Evolutionary conservation across 495 filamentous ascomycete genomes (phyloP), one percentile per base, ranked within the genome.

Genomic region (Bacidia gigantensis): DNA sequence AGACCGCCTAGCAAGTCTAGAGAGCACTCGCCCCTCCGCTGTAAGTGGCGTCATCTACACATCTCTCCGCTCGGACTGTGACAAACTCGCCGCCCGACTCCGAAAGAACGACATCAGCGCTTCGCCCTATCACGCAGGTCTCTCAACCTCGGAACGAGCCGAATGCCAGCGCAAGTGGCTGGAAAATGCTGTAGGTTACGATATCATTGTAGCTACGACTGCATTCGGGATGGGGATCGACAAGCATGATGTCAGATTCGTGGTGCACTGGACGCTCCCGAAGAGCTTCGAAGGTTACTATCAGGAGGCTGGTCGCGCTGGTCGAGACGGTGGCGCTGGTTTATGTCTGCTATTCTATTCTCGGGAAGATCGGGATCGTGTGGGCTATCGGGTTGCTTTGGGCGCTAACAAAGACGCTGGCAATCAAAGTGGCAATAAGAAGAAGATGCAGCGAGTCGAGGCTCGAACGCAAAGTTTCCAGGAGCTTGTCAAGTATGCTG

Each of bases 201-300:
- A 89, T 58, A 81, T 96, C 46, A 89, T 96, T 42, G 86, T 96
- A 39, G 90, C 90, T 3, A 96, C 90, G 0, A 96, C 87, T 2
- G 90, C 90, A 0, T 96, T 96, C 56, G 90, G 90, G 5, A 96
- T 98, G 90, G 90, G 90, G 2, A 96, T 98, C 58, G 89, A 96
- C 60, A 95, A 95, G 65, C 78, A 89, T 25, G 81, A 92, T 58
- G 90, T 97, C 14, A 79, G 89, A 2, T 95, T 95, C 59, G 87
- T 97, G 1, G 77, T 93, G 2, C 90, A 97, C 64, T 96, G 89
- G 89, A 82, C 84, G 49, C 70, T 95, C 14, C 86, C 89, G 11
- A 92, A 90, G 60, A 87, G 81, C 26, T 95, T 96, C 63, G 90
- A 96, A 64, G 88, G 89, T 2, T 95, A 87, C 55, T 95, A 95